Evolutionary conservation across 495 filamentous ascomycete genomes (phyloP).

Genomic region (Trichodelitschia bisporula): DNA sequence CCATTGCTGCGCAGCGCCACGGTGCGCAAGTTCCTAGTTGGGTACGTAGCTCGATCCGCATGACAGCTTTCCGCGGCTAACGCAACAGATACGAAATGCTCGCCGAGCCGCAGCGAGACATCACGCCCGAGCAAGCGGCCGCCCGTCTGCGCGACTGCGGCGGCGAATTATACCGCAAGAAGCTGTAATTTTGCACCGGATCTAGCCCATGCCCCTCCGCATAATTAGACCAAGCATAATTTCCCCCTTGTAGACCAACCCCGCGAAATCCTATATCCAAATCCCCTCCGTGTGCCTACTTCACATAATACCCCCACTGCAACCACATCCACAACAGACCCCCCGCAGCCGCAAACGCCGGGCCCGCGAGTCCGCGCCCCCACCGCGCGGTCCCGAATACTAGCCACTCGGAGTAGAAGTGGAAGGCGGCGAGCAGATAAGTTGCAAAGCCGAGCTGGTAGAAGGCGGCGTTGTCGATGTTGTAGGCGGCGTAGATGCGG

Average conservation of each 20-base stretch:
- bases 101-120: slow-evolving; percentile 91
- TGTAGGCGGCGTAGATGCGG: slow-evolving; percentile 65
- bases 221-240: too few relatives aligned
- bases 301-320: slow-evolving; percentile 42
- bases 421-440: slow-evolving; percentile 50
- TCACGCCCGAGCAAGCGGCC: slow-evolving; percentile 91
- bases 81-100: slow-evolving; percentile 56
- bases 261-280: too few relatives aligned
- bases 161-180: slow-evolving; percentile 63
- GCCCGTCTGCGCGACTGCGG: slow-evolving; percentile 47
- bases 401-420: slow-evolving; percentile 66
- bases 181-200: too few relatives aligned
- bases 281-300: too few relatives aligned
- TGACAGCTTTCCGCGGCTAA: too few relatives aligned
- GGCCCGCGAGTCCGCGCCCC: slow-evolving; percentile 41
- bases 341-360: slow-evolving; percentile 42
- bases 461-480: slow-evolving; percentile 40
- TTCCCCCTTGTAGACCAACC: too few relatives aligned
- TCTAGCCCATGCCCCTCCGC: too few relatives aligned
- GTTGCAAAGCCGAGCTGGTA: slow-evolving; percentile 66
- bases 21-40: slow-evolving; percentile 87
- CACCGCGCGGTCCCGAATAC: slow-evolving; percentile 46
- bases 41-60: too few relatives aligned
- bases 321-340: slow-evolving; percentile 62
- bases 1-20: slow-evolving; percentile 79